Conservation (phyloP, 225 moss, liverwort and hornwort species). For the Bryoerythrophyllum caledonicum region DNA sequence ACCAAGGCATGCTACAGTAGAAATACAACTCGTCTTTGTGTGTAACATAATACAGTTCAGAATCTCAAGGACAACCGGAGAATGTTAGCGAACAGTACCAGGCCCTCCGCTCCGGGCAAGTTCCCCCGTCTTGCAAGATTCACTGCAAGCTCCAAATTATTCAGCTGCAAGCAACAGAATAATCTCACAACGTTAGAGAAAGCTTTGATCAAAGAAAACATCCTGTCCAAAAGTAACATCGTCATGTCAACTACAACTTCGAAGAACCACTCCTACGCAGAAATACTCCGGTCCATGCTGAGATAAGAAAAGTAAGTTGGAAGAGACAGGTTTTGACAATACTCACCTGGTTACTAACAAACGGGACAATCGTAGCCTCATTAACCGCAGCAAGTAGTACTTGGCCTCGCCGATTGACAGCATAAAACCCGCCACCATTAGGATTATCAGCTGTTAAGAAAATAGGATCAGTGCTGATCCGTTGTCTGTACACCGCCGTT, state of each 20-base stretch:
- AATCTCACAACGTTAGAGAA: background rate
- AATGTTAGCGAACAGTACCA: conserved; percentile 50
- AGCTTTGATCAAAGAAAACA: background rate
- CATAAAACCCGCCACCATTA: conserved; percentile 82
- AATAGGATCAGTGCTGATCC: conserved; percentile 84
- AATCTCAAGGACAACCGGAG: background rate
- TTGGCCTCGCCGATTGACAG: conserved; percentile 82
- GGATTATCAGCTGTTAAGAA: conserved; percentile 85
- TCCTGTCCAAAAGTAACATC: background rate
- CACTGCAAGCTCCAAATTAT: conserved; percentile 95
- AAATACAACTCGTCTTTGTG: background rate
- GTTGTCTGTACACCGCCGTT: conserved; percentile 82
- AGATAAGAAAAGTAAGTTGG: background rate
- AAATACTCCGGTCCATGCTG: background rate
- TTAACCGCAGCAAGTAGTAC: conserved; percentile 79
- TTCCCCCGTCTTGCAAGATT: conserved; percentile 97
- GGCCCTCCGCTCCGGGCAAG: conserved; percentile 88
- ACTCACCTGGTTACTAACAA: conserved; percentile 77
- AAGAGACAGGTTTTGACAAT: background rate
- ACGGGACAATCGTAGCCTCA: conserved; percentile 79
- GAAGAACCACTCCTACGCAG: background rate
- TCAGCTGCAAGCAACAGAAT: conserved; percentile 50
- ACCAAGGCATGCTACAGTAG: background rate
- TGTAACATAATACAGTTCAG: background rate
- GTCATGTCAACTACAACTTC: background rate